phyloP scores from a whole-genome alignment of 768 basidiomycete genomes.

The Trametes meyenii region DNA sequence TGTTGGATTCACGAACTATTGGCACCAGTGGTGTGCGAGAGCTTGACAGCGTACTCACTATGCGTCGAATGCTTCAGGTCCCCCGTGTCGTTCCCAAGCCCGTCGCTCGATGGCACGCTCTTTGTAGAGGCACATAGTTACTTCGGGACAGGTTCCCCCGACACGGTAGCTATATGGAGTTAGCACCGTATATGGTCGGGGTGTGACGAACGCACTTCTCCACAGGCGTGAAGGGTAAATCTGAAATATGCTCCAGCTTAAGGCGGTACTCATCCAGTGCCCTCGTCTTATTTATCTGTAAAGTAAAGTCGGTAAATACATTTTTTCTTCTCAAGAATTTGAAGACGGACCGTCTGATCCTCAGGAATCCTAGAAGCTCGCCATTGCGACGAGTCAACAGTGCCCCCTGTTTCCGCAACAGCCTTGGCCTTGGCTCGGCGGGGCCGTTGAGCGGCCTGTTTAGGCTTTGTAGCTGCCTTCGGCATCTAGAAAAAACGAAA shows the following conservation, averaged over 20 bases:
- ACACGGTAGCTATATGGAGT: background rate
- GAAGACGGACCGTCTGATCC: background rate
- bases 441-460: too few relatives aligned
- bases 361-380: background rate
- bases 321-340: background rate
- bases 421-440: too few relatives aligned
- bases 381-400: too few relatives aligned
- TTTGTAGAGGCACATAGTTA: background rate
- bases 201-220: background rate
- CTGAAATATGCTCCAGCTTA: background rate
- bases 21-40: too few relatives aligned
- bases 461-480: too few relatives aligned
- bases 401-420: too few relatives aligned
- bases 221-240: background rate
- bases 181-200: too few relatives aligned
- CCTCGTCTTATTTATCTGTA: background rate
- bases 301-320: background rate
- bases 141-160: background rate
- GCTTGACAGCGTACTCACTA: background rate
- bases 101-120: background rate
- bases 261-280: background rate
- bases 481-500: too few relatives aligned
- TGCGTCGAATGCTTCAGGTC: conserved; percentile 1
- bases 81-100: conserved; percentile 3
- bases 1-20: background rate